Evolutionary conservation across 176 grass and related monocot genomes (phyloP).

Genomic region (Zoysia japonica): DNA sequence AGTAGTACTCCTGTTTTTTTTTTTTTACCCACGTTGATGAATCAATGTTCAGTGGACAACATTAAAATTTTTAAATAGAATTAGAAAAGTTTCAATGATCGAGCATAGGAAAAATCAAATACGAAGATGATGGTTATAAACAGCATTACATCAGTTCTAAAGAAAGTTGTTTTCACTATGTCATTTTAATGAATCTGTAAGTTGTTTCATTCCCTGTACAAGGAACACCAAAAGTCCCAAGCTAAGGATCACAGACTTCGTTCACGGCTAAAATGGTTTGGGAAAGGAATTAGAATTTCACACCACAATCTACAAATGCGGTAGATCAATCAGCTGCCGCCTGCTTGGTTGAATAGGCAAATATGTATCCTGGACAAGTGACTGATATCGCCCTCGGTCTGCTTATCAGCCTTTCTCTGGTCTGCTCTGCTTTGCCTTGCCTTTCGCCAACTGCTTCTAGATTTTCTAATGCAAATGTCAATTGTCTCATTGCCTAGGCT

Average conservation of each 20-base stretch:
- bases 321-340: constrained; percentile 62
- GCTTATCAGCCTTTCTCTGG: constrained; percentile 87
- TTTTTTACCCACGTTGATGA: background rate
- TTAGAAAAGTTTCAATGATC: background rate
- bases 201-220: constrained; percentile 14
- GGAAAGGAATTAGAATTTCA: constrained; percentile 78
- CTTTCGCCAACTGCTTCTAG: background rate
- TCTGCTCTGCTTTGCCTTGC: constrained; percentile 36
- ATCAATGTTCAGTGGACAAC: background rate
- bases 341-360: constrained; percentile 77
- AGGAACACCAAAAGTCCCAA: constrained; percentile 71
- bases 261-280: constrained; percentile 75
- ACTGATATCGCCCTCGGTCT: constrained; percentile 77
- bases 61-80: background rate
- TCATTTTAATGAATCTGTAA: background rate
- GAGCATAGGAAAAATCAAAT: background rate
- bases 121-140: background rate
- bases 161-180: background rate
- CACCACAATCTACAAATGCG: constrained; percentile 44
- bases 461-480: constrained; percentile 1
- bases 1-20: background rate
- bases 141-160: background rate
- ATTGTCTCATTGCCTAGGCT: constrained; percentile 47
- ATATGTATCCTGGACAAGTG: constrained; percentile 74
- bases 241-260: constrained; percentile 80